Evolutionary conservation across 768 basidiomycete species (phyloP), one percentile per base, ranked within the genome.

Genomic region (Mycena vitilis): DNA sequence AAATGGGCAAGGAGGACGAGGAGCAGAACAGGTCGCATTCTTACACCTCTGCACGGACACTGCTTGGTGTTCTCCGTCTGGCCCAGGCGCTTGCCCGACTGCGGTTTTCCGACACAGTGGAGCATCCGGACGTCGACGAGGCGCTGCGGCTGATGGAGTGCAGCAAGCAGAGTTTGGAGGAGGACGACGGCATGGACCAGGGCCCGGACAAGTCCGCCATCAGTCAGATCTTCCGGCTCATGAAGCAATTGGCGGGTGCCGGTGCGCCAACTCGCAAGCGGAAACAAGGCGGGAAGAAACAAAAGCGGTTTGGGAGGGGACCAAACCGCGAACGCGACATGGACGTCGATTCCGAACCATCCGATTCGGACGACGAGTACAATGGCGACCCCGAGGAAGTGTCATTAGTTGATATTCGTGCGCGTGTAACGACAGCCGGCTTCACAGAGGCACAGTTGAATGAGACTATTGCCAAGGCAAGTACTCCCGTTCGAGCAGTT

Each of bases 131-230:
- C 76, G 96, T 99, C 15, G 96, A 99, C 75, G 98, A 99, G 80
- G 98, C 98, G 2, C 83, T 99, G 69, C 90, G 98, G 45, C 83
- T 99, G 68, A 99, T 99, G 96, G 95, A 96, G 66, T 95, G 94
- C 73, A 95, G 93, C 81, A 99, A 99, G 79, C 93, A 94, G 75
- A 95, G 91, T 75, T 81, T 99, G 73, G 85, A 89, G 62, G 94
- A 96, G 52, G 94, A 95, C 13, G 87, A 89, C 22, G 91, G 92
- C 49, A 85, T 85, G 51, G 91, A 89, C 40, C 81, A 82, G 36
- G 91, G 92, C 40, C 83, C 84, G 5, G 97, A 99, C 76, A 87
- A 88, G 71, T 95, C 96, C 23, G 84, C 87, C 58, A 84, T 89
- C 66, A 94, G 91, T 77, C 90, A 93, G 80, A 94, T 99, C 77